These are phyloP conservation scores for Hypericum perforatum DNA, from an alignment of 345 rosid species.

Conservation along the genomic window DNA sequence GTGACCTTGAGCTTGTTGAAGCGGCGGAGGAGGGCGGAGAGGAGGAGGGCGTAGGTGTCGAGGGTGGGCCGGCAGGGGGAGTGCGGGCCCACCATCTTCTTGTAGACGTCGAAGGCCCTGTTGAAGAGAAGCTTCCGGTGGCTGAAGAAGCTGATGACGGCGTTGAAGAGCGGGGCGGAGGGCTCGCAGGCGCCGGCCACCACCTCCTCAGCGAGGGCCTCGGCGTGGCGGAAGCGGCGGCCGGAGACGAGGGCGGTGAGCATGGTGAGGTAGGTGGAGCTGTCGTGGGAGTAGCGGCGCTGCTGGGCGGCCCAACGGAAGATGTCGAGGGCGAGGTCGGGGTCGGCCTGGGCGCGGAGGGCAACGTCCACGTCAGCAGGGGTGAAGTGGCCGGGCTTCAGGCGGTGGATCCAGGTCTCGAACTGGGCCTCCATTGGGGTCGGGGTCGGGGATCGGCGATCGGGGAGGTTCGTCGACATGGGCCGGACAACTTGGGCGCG, in stretches of 20 bases:
- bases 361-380: slow-evolving; percentile 55
- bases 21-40: slow-evolving; percentile 54
- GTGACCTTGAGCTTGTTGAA: slow-evolving; percentile 63
- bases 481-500: too few relatives aligned
- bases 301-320: slow-evolving; percentile 89
- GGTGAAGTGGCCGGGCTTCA: slow-evolving; percentile 66
- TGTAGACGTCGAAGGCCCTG: slow-evolving; percentile 73
- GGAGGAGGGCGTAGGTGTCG: slow-evolving; percentile 58
- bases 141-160: slow-evolving; percentile 63
- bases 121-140: slow-evolving; percentile 64
- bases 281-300: slow-evolving; percentile 60
- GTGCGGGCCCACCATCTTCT: slow-evolving; percentile 59
- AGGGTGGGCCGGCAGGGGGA: slow-evolving; percentile 55
- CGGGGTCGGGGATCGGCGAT: slow-evolving; percentile 32
- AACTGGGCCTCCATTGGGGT: slow-evolving; percentile 73
- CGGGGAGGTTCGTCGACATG: slow-evolving; percentile 1
- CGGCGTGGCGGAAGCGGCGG: slow-evolving; percentile 56
- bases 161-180: slow-evolving; percentile 60
- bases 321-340: slow-evolving; percentile 79
- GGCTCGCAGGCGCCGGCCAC: slow-evolving; percentile 74
- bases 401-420: slow-evolving; percentile 71
- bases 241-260: slow-evolving; percentile 52
- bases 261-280: slow-evolving; percentile 50
- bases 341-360: slow-evolving; percentile 62
- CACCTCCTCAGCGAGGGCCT: slow-evolving; percentile 69